These are phyloP conservation scores for Graphiopsis chlorocephala DNA, from an alignment of 2,329 filamentous ascomycete genomes.

Conservation along the genomic window DNA sequence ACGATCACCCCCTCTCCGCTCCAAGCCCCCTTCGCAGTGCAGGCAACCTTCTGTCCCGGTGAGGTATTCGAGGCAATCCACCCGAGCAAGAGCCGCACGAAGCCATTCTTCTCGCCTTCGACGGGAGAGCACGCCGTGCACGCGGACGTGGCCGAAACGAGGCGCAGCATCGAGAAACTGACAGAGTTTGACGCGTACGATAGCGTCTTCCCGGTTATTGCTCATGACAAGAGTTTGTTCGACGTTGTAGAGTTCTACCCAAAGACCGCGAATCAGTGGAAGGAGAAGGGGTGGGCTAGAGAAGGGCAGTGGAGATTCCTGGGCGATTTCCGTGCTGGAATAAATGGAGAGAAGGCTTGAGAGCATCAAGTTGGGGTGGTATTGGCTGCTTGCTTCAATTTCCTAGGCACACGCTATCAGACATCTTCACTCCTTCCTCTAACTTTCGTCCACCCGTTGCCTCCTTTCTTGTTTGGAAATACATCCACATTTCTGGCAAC, in stretches of 20 bases:
- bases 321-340: slow-evolving; percentile 40
- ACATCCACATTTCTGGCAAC: slow-evolving; percentile 26
- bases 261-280: slow-evolving; percentile 47
- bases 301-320: slow-evolving; percentile 51
- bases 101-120: slow-evolving; percentile 31
- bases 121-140: slow-evolving; percentile 22
- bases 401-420: background rate
- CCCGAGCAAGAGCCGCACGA: slow-evolving; percentile 24
- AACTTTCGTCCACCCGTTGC: slow-evolving; percentile 47
- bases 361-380: background rate
- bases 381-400: background rate
- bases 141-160: slow-evolving; percentile 33
- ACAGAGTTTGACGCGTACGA: slow-evolving; percentile 47
- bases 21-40: slow-evolving; percentile 7
- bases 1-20: slow-evolving; percentile 43
- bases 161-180: slow-evolving; percentile 45
- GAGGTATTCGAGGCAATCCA: slow-evolving; percentile 40
- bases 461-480: slow-evolving; percentile 30
- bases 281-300: slow-evolving; percentile 45
- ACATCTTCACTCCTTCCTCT: slow-evolving; percentile 23
- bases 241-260: slow-evolving; percentile 52
- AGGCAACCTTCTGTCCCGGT: slow-evolving; percentile 38
- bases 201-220: slow-evolving; percentile 46
- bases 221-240: slow-evolving; percentile 48
- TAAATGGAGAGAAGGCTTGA: background rate